These are phyloP conservation scores for Phialophora verrucosa DNA, from an alignment of 2,329 filamentous ascomycete species.

Conservation along the genomic window DNA sequence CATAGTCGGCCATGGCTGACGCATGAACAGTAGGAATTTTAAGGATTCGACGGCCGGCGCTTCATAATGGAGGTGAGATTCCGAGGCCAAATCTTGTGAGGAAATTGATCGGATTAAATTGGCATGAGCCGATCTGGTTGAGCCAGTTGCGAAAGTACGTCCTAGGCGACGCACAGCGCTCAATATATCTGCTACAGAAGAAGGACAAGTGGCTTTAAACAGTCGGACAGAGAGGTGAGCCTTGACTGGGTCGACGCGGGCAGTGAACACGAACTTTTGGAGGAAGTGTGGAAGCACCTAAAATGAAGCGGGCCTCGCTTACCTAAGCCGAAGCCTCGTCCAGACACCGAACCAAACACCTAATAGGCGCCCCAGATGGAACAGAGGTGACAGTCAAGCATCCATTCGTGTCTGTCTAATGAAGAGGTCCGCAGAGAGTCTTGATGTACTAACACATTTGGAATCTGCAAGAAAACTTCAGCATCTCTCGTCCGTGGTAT, in stretches of 20 bases:
- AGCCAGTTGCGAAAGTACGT: not conserved
- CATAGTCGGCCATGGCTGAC: conserved; percentile 35
- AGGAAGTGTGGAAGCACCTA: not conserved
- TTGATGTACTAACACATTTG: conserved; percentile 17
- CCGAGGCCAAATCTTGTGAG: not conserved
- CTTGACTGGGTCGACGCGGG: conserved; percentile 4
- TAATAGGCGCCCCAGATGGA: no score
- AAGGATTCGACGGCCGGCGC: conserved; percentile 27
- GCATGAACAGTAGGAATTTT: conserved; percentile 7
- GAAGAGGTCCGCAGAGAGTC: not conserved
- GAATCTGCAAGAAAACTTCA: conserved; percentile 13
- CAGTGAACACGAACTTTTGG: conserved; percentile 10
- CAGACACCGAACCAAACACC: no score
- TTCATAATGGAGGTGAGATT: conserved; percentile 28
- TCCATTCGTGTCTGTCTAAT: not conserved
- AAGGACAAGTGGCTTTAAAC: conserved; percentile 20
- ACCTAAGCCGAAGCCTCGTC: not conserved
- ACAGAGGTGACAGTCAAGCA: not conserved
- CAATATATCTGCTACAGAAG: not conserved
- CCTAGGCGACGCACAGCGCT: not conserved
- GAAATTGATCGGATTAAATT: not conserved
- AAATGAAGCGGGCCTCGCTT: not conserved
- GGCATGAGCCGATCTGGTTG: not conserved
- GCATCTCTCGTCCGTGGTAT: conserved; percentile 12
- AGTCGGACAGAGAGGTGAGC: conserved; percentile 9